These are phyloP conservation scores for Talaromyces pinophilus DNA, from an alignment of 2,329 filamentous ascomycete genomes.

Conservation along the genomic window DNA sequence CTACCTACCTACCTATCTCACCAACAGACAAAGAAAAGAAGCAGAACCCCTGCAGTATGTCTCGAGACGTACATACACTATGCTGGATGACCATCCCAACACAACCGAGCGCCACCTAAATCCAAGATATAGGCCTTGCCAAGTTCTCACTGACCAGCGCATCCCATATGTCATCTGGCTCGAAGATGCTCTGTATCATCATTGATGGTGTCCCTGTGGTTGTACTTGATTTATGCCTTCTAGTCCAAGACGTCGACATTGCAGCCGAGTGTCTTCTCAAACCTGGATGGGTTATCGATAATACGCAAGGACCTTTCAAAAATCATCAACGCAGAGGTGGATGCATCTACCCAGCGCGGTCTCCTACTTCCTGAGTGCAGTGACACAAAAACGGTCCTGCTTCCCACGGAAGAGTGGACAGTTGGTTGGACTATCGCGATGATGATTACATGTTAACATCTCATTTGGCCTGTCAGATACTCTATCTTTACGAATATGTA, in stretches of 20 bases:
- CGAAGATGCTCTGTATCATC: neutral
- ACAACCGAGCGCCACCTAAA: neutral
- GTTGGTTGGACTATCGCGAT: neutral
- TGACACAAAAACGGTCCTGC: neutral
- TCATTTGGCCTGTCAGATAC: neutral
- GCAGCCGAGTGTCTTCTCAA: neutral
- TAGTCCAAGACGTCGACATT: neutral
- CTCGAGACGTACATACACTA: neutral
- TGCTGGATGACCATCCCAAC: neutral
- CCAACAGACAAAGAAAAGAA: neutral
- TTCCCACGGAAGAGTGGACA: neutral
- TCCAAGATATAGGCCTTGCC: neutral
- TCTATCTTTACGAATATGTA: neutral
- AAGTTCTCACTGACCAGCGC: neutral
- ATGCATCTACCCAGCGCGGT: too few relatives aligned
- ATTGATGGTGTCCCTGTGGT: neutral
- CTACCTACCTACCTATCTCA: too few relatives aligned
- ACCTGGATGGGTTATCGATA: neutral
- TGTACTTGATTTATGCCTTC: neutral
- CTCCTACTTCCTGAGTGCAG: neutral
- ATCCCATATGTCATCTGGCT: neutral
- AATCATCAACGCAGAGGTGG: too few relatives aligned
- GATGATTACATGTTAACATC: neutral
- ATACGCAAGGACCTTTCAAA: neutral
- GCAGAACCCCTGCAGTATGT: neutral